Evolutionary conservation across 805 yeast genomes (phyloP), one percentile per base, ranked within the genome.

Genomic region (Kodamaea sagamina): DNA sequence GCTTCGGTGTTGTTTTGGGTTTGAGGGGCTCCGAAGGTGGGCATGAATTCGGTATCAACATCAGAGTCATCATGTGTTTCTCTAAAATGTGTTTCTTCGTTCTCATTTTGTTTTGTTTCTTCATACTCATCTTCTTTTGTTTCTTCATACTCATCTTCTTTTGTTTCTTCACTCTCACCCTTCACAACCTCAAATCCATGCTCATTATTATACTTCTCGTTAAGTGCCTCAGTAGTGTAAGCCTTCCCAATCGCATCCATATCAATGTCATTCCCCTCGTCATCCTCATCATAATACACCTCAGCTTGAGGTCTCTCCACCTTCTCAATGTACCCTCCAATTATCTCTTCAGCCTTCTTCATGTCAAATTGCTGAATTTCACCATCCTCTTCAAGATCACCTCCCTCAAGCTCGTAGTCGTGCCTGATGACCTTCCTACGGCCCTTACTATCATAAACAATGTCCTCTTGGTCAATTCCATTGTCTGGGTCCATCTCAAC

Each of bases 1-100:
- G 75, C 72, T 50, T 84, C 90, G 0, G 89, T 82, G 25, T 53
- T 55, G 42, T 72, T 73, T 41, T 21, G 24, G 24, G 24, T 21
- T n/a, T n/a, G n/a, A 10, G 74, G 67, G 2, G 58, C 57, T 1
- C 79, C 79, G 55, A 81, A 81, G 0, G 72, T 68, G 7, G 87
- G 86, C 32, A 79, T 63, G 49, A 77, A 78, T 45, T 79, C 81
- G 18, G 18, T 22, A 19, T 38, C 41, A n/a, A 12, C 18, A 21
- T 34, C 26, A 15, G 15, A 19, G 9, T n/a, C 21, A 5, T 41
- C 40, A 16, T 18, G 27, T 28, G 16, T 28, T 32, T 38, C 24
- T 39, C 32, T 6, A n/a, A n/a, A n/a, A n/a, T n/a, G n/a, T n/a
- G n/a, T n/a, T n/a, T n/a, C n/a, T n/a, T n/a, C n/a, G n/a, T n/a